Evolutionary conservation across 768 basidiomycete genomes (phyloP), one percentile per base, ranked within the genome.

Genomic region (Kwoniella dejecticola): DNA sequence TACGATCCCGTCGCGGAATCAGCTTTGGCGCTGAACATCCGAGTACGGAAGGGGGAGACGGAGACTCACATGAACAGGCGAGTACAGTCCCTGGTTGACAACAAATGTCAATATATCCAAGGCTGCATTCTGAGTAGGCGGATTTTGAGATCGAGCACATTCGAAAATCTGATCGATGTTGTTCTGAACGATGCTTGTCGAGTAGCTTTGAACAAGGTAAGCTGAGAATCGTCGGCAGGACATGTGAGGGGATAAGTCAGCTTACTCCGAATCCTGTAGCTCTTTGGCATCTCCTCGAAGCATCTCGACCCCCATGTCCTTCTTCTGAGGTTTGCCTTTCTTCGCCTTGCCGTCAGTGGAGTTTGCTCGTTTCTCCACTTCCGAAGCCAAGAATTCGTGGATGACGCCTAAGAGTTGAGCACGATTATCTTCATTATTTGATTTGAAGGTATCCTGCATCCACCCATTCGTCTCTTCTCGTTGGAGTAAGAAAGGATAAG

Each of bases 231-330:
- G 4, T 36, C 48, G 23, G 27, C 26, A 4, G n/a, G 23, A 19
- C 15, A 40, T 12, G 36, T 3, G 24, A 12, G 31, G 15, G 2
- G 4, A 12, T 17, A 1, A 11, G 17, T 11, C 19, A 29, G 63
- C 85, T 70, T 79, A 97, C 96, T 94, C 94, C 5, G 95, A 97
- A 69, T 98, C 96, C 0, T 95, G 92, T 76, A 98, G 95, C 0
- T 89, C 91, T 70, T 92, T 89, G 0, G 92, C 92, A 70, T 95
- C 94, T 0, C 96, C 96, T 3, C 98, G 89, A 8, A 99, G 82
- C 70, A 96, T 91, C 0, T 89, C 88, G 87, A 99, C 93, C 70
- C 94, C 97, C 56, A 79, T 70, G n/a, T 59, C 61, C 15, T 36
- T 17, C 41, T 56, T 50, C 31, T 15, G 36, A 2, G 53, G 54